A percentile compares a stretch with the other conserved stretches of the same genome.
phyloP scores from a whole-genome alignment of 352 stramenopile genomes.

The Phytopythium oedochilum region DNA sequence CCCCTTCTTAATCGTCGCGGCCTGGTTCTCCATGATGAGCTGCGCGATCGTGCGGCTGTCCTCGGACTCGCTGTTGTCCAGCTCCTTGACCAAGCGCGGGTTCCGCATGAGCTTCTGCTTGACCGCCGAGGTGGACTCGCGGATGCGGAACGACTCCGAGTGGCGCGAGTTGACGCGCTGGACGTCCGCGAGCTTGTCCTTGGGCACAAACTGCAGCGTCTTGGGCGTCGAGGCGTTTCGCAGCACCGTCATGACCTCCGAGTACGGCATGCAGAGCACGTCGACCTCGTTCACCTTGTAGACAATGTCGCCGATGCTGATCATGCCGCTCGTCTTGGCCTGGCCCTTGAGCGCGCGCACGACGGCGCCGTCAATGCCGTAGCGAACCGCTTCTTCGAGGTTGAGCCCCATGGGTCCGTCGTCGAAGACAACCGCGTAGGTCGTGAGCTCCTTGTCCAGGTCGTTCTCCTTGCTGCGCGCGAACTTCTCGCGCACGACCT shows the following conservation, averaged over 20 bases:
- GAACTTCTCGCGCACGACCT: slow-evolving; percentile 55
- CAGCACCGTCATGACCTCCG: slow-evolving; percentile 80
- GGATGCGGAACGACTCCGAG: slow-evolving; percentile 68
- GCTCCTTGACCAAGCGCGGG: slow-evolving; percentile 63
- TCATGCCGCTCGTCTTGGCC: slow-evolving; percentile 78
- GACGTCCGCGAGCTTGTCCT: slow-evolving; percentile 81
- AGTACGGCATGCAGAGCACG: slow-evolving; percentile 81
- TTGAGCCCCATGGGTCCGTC: slow-evolving; percentile 82
- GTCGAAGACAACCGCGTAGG: slow-evolving; percentile 83
- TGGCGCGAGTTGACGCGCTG: slow-evolving; percentile 80
- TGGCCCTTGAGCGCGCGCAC: slow-evolving; percentile 80
- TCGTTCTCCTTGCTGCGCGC: slow-evolving; percentile 52
- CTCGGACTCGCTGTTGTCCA: slow-evolving; percentile 55
- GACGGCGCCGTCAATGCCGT: slow-evolving; percentile 78
- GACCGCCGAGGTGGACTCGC: slow-evolving; percentile 50
- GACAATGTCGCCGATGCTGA: slow-evolving; percentile 81
- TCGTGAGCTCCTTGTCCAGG: slow-evolving; percentile 69
- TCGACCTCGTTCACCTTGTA: slow-evolving; percentile 86
- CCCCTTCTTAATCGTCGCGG: slow-evolving; percentile 85
- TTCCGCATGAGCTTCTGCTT: slow-evolving; percentile 74
- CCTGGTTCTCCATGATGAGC: slow-evolving; percentile 81
- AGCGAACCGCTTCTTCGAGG: slow-evolving; percentile 78
- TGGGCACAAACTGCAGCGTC: slow-evolving; percentile 81
- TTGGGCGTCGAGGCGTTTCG: slow-evolving; percentile 61
- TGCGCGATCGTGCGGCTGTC: slow-evolving; percentile 81